phyloP scores from a whole-genome alignment of 805 yeast species.

The Candida coleopterorum region DNA sequence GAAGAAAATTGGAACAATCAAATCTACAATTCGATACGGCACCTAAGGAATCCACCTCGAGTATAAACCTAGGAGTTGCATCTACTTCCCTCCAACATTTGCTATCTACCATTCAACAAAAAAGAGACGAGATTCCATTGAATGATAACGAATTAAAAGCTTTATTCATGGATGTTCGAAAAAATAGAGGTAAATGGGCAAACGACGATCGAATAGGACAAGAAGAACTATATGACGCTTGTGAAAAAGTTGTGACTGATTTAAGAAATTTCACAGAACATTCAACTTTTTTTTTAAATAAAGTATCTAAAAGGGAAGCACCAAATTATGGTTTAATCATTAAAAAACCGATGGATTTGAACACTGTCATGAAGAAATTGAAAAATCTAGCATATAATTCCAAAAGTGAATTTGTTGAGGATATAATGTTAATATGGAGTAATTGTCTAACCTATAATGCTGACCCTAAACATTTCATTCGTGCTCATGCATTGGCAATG shows the following conservation, averaged over 20 bases:
- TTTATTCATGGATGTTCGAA: constrained; percentile 86
- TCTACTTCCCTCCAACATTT: constrained; percentile 63
- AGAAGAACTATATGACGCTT: constrained; percentile 95
- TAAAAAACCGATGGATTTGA: constrained; percentile 93
- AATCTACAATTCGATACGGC: constrained; percentile 59
- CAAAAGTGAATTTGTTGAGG: constrained; percentile 90
- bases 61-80: constrained; percentile 32
- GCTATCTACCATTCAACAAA: constrained; percentile 69
- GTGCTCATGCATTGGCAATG: constrained; percentile 95
- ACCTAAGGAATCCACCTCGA: constrained; percentile 9
- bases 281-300: constrained; percentile 90
- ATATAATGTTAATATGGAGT: constrained; percentile 90
- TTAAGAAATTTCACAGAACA: constrained; percentile 91
- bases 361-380: constrained; percentile 87
- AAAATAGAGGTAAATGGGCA: constrained; percentile 96
- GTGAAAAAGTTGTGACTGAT: constrained; percentile 91
- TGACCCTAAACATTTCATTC: constrained; percentile 86
- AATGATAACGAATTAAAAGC: constrained; percentile 82
- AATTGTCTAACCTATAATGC: constrained; percentile 91
- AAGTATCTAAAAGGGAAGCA: constrained; percentile 96
- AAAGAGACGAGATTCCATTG: constrained; percentile 68
- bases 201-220: constrained; percentile 94
- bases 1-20: constrained; percentile 73
- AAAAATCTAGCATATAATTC: constrained; percentile 77
- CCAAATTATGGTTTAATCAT: constrained; percentile 91